Evolutionary conservation across 371 early-diverging fungal species (phyloP), one percentile per base, ranked within the genome.

Genomic region (Saksenaea oblongispora): DNA sequence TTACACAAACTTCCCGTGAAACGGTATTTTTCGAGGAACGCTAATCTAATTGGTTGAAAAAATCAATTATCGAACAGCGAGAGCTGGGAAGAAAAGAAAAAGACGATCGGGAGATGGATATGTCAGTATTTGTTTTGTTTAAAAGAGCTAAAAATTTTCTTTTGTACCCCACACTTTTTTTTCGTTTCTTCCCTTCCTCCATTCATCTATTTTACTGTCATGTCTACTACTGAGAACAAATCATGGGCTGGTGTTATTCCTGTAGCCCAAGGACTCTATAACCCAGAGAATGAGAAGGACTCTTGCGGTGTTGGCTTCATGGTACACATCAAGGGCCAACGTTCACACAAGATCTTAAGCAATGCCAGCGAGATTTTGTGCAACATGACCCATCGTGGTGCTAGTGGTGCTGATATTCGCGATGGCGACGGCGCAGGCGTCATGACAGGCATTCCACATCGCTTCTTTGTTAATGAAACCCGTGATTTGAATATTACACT

Each of bases 311-410:
- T 96, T 54, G 96, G 96, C 1, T 96, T 96, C 73, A 88, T 94
- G 57, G 90, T 91, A 64, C 87, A 92, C 75, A 92, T 96, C 76
- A 89, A 92, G 68, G 90, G 88, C 54, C 71, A 77, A 15, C 71
- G 86, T 54, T 87, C 89, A 13, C 92, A 96, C 86, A 80, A 84
- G 69, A 89, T 95, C 63, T 83, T 95, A 41, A 86, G 79, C 59
- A 90, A 95, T 71, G 93, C 95, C 22, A 79, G 82, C 59, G 70
- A 74, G 71, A 82, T 69, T 93, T 61, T 98, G 36, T 95, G 96
- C 84, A 96, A 96, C 79, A 96, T 98, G 98, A 95, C 95, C 57
- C 98, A 98, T 79, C 89, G 98, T 68, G 98, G 98, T 71, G 92
- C 94, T 36, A 91, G 90, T 34, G 95, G 96, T 62, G 93, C 96